Evolutionary conservation across 129 eudicot species (phyloP).

Genomic region (Apium graveolens): DNA sequence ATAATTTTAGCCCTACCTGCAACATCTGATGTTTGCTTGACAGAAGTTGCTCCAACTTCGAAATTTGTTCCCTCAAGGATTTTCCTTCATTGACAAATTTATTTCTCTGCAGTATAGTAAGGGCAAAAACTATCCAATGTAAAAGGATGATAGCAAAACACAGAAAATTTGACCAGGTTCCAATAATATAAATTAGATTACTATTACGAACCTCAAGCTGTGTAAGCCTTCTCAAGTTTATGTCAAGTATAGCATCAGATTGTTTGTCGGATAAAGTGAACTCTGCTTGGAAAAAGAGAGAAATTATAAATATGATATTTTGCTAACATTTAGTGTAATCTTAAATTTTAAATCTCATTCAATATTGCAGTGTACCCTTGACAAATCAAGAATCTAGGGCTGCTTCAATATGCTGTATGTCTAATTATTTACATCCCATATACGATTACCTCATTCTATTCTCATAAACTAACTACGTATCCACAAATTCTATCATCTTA

Average conservation of each 20-base stretch:
- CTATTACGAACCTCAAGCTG: constrained; percentile 55
- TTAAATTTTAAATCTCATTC: background rate
- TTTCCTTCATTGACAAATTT: constrained; percentile 70
- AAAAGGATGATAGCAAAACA: background rate
- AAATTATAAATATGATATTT: background rate
- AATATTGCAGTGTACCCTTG: background rate
- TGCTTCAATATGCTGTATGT: background rate
- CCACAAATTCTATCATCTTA: background rate
- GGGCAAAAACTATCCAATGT: background rate
- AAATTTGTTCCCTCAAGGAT: constrained; percentile 65
- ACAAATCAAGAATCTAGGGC: background rate
- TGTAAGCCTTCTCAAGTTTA: constrained; percentile 80
- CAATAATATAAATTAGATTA: background rate
- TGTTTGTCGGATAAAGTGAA: constrained; percentile 82
- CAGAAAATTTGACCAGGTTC: background rate
- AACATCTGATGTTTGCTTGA: constrained; percentile 70
- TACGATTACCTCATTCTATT: background rate
- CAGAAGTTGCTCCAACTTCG: constrained; percentile 65
- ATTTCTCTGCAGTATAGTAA: constrained; percentile 38
- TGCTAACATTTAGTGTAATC: background rate
- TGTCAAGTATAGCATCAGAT: constrained; percentile 91
- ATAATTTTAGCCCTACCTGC: constrained; percentile 43
- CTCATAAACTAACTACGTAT: background rate
- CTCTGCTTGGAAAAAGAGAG: constrained; percentile 38
- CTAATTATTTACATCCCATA: background rate